These are phyloP conservation scores for Tylopilus plumbeoviolaceoides DNA, from an alignment of 768 basidiomycete genomes.

Conservation along the genomic window DNA sequence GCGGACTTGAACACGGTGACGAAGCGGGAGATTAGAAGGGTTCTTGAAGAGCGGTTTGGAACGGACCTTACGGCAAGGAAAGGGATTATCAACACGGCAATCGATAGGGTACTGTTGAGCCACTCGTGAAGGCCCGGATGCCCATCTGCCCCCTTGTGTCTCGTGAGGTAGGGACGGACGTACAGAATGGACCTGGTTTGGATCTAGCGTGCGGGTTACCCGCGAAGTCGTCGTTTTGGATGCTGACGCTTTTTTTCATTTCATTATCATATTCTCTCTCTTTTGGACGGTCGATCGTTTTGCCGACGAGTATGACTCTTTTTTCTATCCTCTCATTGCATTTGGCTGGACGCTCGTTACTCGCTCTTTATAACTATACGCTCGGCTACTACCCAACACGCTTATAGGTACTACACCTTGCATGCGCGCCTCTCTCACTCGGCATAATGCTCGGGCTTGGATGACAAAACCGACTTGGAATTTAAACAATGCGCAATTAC, in stretches of 20 bases:
- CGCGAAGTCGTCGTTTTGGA: conserved; percentile 4
- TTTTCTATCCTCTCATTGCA: background rate
- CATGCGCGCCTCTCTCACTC: background rate
- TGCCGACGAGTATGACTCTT: background rate
- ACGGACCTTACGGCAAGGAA: conserved; percentile 73
- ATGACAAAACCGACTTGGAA: background rate
- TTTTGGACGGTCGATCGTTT: conserved; percentile 8
- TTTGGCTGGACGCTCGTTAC: conserved; percentile 13
- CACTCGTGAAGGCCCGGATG: conserved; percentile 30
- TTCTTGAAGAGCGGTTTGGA: conserved; percentile 78
- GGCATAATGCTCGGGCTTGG: conserved; percentile 4
- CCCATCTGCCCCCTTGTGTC: background rate
- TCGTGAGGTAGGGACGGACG: conserved; percentile 8
- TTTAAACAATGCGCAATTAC: background rate
- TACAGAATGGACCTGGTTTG: conserved; percentile 16
- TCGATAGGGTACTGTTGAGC: conserved; percentile 64
- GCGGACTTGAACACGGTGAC: conserved; percentile 90
- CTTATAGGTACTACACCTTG: background rate
- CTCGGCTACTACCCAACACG: background rate
- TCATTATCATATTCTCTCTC: background rate
- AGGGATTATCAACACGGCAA: conserved; percentile 69
- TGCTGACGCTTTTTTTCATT: conserved; percentile 2
- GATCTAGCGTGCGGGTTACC: conserved; percentile 20
- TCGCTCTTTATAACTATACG: conserved; percentile 1
- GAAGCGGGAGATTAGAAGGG: conserved; percentile 84